These are phyloP conservation scores for Phellinidium pouzarii DNA, from an alignment of 1,284 basidiomycete genomes.

Conservation along the genomic window DNA sequence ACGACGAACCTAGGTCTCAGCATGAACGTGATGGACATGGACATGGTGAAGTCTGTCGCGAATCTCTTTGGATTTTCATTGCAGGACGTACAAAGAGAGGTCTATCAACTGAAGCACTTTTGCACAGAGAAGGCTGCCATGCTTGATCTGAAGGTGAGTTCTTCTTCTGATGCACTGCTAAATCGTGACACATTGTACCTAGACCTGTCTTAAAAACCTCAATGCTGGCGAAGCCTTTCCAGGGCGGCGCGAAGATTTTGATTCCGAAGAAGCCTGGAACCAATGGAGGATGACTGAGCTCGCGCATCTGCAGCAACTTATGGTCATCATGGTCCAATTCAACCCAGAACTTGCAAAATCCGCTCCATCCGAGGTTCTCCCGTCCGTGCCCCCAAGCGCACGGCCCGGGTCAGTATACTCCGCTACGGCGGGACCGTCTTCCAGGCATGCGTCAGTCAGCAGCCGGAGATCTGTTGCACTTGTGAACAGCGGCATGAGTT, in stretches of 20 bases:
- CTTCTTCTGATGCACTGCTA: constrained; percentile 52
- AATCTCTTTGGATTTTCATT: constrained; percentile 71
- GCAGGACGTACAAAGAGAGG: constrained; percentile 64
- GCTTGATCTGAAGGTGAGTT: constrained; percentile 4
- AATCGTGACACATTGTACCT: constrained; percentile 61
- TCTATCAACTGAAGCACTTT: constrained; percentile 60
- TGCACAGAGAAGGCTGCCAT: constrained; percentile 72
- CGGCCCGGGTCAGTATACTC: constrained; percentile 55
- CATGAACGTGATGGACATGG: constrained; percentile 63
- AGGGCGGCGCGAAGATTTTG: constrained; percentile 82
- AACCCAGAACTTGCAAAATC: constrained; percentile 87
- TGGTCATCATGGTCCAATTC: constrained; percentile 81
- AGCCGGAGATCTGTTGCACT: constrained; percentile 51
- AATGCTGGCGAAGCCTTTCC: constrained; percentile 81
- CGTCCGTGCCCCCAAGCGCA: constrained; percentile 32
- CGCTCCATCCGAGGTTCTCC: constrained; percentile 48
- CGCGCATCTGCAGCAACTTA: constrained; percentile 77
- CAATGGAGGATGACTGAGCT: constrained; percentile 85
- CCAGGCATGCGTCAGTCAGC: constrained; percentile 55
- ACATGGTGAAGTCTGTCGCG: constrained; percentile 65
- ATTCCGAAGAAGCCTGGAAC: constrained; percentile 72
- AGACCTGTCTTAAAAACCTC: constrained; percentile 91
- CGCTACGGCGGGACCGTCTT: constrained; percentile 29
- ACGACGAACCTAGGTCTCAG: constrained; percentile 33
- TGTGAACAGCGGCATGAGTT: constrained; percentile 9